phyloP scores from a whole-genome alignment of 805 yeast species.

The Candida verbasci region DNA sequence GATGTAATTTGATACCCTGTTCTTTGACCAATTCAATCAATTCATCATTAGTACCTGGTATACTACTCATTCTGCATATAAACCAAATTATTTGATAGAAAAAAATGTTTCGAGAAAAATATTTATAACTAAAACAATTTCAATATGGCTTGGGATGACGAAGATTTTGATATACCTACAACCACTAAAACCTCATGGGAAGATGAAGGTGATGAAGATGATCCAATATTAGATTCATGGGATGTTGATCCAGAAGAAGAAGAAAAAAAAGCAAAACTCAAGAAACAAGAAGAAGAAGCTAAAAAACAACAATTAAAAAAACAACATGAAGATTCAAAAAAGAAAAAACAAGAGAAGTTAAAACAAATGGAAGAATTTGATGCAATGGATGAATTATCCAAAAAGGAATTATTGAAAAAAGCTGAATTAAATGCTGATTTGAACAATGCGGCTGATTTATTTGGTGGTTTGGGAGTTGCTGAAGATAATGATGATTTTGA shows the following conservation, averaged over 20 bases:
- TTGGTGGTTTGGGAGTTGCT: constrained; percentile 66
- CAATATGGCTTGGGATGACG: constrained; percentile 72
- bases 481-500: constrained; percentile 20
- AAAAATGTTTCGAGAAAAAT: neutral
- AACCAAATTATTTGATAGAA: neutral
- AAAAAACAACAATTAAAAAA: constrained; percentile 43
- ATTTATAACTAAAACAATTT: neutral
- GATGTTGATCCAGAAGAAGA: constrained; percentile 75
- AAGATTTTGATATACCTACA: constrained; percentile 72
- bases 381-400: constrained; percentile 66
- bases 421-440: constrained; percentile 85
- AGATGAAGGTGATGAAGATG: constrained; percentile 80
- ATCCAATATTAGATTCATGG: constrained; percentile 79
- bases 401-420: constrained; percentile 66
- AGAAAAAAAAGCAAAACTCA: constrained; percentile 36
- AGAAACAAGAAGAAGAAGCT: constrained; percentile 35
- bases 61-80: constrained; percentile 2
- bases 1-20: constrained; percentile 13
- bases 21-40: constrained; percentile 11
- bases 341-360: constrained; percentile 40
- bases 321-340: constrained; percentile 44
- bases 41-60: constrained; percentile 11
- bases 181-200: constrained; percentile 63
- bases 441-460: constrained; percentile 88
- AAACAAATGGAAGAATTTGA: constrained; percentile 51